Conservation (phyloP, 2,329 filamentous ascomycete genomes). For the Fusarium sp. region DNA sequence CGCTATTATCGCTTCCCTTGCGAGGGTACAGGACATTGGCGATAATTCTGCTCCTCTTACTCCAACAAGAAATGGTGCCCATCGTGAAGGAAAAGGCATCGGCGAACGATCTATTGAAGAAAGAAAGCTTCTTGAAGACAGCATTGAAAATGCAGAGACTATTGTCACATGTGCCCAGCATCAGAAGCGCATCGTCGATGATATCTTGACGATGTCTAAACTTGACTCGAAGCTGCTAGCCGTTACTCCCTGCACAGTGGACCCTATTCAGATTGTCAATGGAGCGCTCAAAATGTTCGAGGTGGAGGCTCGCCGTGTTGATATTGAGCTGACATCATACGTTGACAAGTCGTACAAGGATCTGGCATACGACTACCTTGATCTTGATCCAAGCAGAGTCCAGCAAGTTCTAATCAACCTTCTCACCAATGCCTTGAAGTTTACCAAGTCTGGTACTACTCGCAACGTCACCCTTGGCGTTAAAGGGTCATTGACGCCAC, state of each 20-base stretch:
- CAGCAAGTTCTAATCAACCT: constrained; percentile 85
- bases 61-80: constrained; percentile 31
- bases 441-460: constrained; percentile 72
- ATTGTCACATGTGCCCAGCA: constrained; percentile 83
- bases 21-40: constrained; percentile 56
- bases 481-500: constrained; percentile 56
- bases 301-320: constrained; percentile 75
- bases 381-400: constrained; percentile 77
- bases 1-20: constrained; percentile 68
- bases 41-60: constrained; percentile 42
- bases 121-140: constrained; percentile 63
- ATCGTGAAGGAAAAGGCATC: constrained; percentile 2
- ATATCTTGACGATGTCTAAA: constrained; percentile 78
- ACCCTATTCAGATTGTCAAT: constrained; percentile 73
- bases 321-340: constrained; percentile 73
- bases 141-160: constrained; percentile 79
- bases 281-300: constrained; percentile 82
- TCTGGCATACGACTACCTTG: constrained; percentile 71
- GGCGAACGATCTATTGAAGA: constrained; percentile 49
- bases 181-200: constrained; percentile 82
- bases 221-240: constrained; percentile 79
- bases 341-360: constrained; percentile 70
- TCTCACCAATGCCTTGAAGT: constrained; percentile 84
- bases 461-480: constrained; percentile 65
- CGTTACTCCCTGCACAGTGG: constrained; percentile 75